Percentiles rank a stretch among this genome's conserved stretches.
Conservation (phyloP, 2,329 filamentous ascomycete genomes). For the Grosmannia clavigera region DNA sequence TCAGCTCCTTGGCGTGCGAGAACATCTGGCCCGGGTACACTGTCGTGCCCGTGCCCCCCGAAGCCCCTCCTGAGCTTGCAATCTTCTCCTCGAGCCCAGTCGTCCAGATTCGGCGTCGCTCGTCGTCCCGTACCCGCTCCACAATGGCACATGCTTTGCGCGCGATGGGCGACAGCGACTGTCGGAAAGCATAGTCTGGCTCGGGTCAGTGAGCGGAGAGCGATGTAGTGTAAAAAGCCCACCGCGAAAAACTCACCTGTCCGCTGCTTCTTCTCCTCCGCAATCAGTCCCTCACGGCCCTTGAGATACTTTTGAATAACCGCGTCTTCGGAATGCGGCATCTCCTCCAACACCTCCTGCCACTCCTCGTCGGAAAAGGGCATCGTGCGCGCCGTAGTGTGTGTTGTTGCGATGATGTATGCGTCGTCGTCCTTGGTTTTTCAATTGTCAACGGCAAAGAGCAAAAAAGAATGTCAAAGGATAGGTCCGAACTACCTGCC, state of each 20-base stretch:
- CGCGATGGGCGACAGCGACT: constrained; percentile 67
- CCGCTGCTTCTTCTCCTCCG: constrained; percentile 68
- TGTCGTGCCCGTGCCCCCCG: constrained; percentile 5
- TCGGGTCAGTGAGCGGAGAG: constrained; percentile 16
- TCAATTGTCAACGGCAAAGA: too few relatives aligned
- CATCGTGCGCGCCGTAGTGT: constrained; percentile 1
- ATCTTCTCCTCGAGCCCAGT: constrained; percentile 57
- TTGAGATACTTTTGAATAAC: constrained; percentile 74
- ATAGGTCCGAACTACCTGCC: too few relatives aligned
- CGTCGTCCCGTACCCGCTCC: constrained; percentile 62
- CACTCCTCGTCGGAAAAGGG: constrained; percentile 39
- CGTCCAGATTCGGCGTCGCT: constrained; percentile 67
- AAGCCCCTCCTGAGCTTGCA: constrained; percentile 31
- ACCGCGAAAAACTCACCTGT: constrained; percentile 45
- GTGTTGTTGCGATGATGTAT: too few relatives aligned
- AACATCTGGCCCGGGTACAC: constrained; percentile 92
- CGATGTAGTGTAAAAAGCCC: background rate
- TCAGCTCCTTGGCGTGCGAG: constrained; percentile 67
- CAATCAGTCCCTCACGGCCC: constrained; percentile 63
- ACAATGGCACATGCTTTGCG: constrained; percentile 69
- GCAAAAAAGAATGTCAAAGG: background rate
- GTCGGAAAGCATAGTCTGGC: constrained; percentile 56
- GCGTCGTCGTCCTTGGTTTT: too few relatives aligned
- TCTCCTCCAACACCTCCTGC: constrained; percentile 41
- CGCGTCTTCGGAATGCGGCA: constrained; percentile 50